phyloP scores from a whole-genome alignment of 2,329 filamentous ascomycete genomes.

The Monilinia polystroma region DNA sequence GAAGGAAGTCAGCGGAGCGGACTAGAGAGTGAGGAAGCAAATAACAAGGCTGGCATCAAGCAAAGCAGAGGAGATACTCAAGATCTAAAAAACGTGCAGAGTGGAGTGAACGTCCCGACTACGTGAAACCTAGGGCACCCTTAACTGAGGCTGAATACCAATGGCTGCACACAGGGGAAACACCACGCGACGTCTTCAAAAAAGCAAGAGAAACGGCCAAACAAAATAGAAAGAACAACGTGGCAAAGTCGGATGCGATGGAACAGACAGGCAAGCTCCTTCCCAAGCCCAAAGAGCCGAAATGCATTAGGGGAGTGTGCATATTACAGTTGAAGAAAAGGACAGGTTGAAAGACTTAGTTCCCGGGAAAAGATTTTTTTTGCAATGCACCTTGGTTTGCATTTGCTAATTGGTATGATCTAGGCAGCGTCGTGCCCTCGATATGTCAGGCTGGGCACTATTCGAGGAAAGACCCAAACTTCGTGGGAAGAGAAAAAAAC shows the following conservation, averaged over 20 bases:
- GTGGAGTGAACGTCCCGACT: not conserved
- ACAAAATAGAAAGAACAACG: not conserved
- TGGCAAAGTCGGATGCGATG: not conserved
- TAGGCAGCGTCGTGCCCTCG: not conserved
- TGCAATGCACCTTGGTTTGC: not conserved
- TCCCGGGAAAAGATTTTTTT: not conserved
- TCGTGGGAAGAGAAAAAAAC: not conserved
- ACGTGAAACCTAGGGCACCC: not conserved
- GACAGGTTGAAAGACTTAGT: not conserved
- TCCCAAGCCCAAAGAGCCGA: not conserved
- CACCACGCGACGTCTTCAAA: not conserved
- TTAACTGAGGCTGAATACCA: constrained; percentile 5
- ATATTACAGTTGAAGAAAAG: not conserved
- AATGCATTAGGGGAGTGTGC: not conserved
- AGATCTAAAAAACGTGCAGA: no score
- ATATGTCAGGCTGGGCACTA: not conserved
- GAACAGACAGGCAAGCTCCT: not conserved
- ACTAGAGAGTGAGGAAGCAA: no score
- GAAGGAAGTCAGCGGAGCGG: no score
- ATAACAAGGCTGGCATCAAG: no score
- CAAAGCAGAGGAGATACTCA: no score
- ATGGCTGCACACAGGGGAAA: not conserved
- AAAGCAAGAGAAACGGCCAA: not conserved
- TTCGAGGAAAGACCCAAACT: not conserved
- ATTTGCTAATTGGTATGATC: not conserved